phyloP scores from a whole-genome alignment of 2,329 filamentous ascomycete species.

The Xylariomycetidae sp. region DNA sequence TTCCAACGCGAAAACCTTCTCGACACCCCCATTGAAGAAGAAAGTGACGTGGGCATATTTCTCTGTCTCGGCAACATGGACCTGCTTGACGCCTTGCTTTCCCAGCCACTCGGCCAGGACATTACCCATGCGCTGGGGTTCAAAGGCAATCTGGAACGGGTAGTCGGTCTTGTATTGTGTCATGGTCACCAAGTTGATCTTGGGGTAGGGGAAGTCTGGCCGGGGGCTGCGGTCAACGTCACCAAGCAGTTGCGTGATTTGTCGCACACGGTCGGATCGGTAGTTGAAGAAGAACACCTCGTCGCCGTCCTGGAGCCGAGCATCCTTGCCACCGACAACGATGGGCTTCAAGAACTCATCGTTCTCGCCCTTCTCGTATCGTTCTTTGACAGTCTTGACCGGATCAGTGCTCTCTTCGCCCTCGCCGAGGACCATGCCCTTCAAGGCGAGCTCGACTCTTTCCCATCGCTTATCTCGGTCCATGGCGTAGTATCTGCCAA shows the following conservation, averaged over 20 bases:
- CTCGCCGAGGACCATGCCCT: slow-evolving; percentile 79
- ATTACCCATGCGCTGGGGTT: slow-evolving; percentile 93
- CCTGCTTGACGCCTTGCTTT: slow-evolving; percentile 86
- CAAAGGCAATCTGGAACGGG: slow-evolving; percentile 86
- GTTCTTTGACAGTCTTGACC: slow-evolving; percentile 78
- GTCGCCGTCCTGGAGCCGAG: slow-evolving; percentile 84
- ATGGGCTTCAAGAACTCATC: slow-evolving; percentile 99
- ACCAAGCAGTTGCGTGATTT: slow-evolving; percentile 91
- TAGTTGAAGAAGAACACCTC: slow-evolving; percentile 99
- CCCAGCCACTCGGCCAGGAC: slow-evolving; percentile 96
- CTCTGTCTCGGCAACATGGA: slow-evolving; percentile 96
- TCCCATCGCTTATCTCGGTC: slow-evolving; percentile 99
- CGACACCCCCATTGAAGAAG: slow-evolving; percentile 99
- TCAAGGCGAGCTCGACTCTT: slow-evolving; percentile 81
- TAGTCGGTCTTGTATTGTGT: slow-evolving; percentile 97
- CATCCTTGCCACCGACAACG: slow-evolving; percentile 82
- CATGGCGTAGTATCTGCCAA: slow-evolving; percentile 98
- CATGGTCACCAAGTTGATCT: slow-evolving; percentile 93
- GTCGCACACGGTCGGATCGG: slow-evolving; percentile 93
- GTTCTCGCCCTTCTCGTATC: slow-evolving; percentile 82
- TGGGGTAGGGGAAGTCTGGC: slow-evolving; percentile 90
- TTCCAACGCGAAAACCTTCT: slow-evolving; percentile 92
- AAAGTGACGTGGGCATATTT: slow-evolving; percentile 99
- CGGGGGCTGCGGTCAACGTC: slow-evolving; percentile 86
- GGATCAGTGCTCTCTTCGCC: slow-evolving; percentile 83